These are phyloP conservation scores for Myriosclerotinia scirpicola DNA, from an alignment of 2,329 filamentous ascomycete species.

Conservation along the genomic window DNA sequence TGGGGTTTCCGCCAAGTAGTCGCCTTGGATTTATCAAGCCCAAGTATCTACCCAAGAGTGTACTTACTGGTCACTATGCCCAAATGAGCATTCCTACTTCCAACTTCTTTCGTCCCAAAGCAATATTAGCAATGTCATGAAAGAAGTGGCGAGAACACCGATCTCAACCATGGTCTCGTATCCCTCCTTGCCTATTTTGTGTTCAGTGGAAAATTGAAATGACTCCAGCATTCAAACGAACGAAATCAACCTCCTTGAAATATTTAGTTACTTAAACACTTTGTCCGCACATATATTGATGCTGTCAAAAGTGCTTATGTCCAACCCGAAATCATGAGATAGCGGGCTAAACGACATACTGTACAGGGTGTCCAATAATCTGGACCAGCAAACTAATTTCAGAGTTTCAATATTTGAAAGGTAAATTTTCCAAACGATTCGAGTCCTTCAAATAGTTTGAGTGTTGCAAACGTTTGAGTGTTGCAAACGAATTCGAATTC, in stretches of 20 bases:
- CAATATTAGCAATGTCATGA: slow-evolving; percentile 54
- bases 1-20: background rate
- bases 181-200: slow-evolving; percentile 41
- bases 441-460: too few relatives aligned
- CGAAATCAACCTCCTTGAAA: slow-evolving; percentile 35
- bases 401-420: too few relatives aligned
- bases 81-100: slow-evolving; percentile 35
- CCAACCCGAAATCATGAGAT: slow-evolving; percentile 22
- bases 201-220: slow-evolving; percentile 29
- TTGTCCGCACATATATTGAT: slow-evolving; percentile 33
- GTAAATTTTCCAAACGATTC: too few relatives aligned
- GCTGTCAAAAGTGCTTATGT: slow-evolving; percentile 35
- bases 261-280: slow-evolving; percentile 26
- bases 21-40: background rate
- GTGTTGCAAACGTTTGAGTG: too few relatives aligned
- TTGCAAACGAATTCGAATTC: too few relatives aligned
- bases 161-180: slow-evolving; percentile 57
- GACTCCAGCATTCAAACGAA: slow-evolving; percentile 40
- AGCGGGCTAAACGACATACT: background rate
- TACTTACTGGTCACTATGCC: slow-evolving; percentile 33
- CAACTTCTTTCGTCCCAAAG: slow-evolving; percentile 47
- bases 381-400: too few relatives aligned
- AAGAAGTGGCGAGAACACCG: slow-evolving; percentile 56
- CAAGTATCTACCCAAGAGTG: slow-evolving; percentile 20
- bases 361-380: too few relatives aligned